Base-by-base conservation (phyloP, 2,329 filamentous ascomycete genomes). In the Fusarium sp. region DNA sequence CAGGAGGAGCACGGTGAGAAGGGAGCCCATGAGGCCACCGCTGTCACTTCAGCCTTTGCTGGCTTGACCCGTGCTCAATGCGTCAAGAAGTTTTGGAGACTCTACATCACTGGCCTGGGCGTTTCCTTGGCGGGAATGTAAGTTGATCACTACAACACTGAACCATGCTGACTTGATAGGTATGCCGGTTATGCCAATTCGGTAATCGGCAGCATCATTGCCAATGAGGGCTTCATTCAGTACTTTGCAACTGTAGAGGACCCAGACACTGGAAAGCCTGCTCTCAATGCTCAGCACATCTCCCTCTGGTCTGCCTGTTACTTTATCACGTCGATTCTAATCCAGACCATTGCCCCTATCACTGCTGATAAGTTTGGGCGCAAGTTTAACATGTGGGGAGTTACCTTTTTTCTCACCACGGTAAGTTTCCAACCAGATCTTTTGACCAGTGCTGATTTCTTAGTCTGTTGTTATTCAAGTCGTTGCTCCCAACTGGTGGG, bases 341-440 rank as follows among this genome's bases (percentile, higher is more conserved):
- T 69, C 33, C 67, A 69, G 37, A 35, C 58, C 20, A 43, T 63
- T 8, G 45, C 67, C 14, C 63, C 67, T 16, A 14, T 69, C 31
- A 69, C 67, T 20, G 67, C 61, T 13, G 61, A 64, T 14, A 39
- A 33, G 27, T 64, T 39, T 31, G 61, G 61, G 6, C 48, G 67
- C 39, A 69, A 69, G 20, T 69, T 69, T 24, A 66, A 69, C 22
- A 69, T 69, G 67, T 69, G 67, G 67, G 64, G 41, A 18, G 57
- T 69, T 1, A 69, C 67, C 6, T 62, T 69, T n/a, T 69, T 69
- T 24, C 52, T 69, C 13, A 69, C 67, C 2, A 6, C 62, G 39
- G 67, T 69, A 58, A 10, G 63, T 48, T 14, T 16, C 9, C 18
- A 24, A 22, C 2, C 33, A 11, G 20, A 24, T 13, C 20, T 35